These are phyloP conservation scores for Chlorella sp. DNA, from an alignment of 139 green algal genomes.

Conservation along the genomic window DNA sequence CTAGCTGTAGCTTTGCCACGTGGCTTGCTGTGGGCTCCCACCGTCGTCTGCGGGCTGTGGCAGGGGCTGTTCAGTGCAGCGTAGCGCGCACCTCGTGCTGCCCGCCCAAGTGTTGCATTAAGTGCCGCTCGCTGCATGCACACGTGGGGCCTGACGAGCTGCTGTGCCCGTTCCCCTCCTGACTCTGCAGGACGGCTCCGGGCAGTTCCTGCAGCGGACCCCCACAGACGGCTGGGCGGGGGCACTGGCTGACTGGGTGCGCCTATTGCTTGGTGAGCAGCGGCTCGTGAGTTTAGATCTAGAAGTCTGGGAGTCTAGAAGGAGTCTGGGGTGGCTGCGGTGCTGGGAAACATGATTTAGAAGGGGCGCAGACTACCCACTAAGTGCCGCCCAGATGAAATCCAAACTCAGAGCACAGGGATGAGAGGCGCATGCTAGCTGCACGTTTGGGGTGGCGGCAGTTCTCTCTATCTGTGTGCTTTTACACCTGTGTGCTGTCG, in stretches of 20 bases:
- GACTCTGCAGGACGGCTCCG: neutral
- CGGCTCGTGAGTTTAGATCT: no score
- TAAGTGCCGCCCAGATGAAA: neutral
- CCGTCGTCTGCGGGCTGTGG: no score
- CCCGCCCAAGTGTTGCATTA: neutral
- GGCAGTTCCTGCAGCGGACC: neutral
- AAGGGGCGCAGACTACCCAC: no score
- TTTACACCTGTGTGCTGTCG: no score
- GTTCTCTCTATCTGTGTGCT: no score
- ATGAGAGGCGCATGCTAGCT: no score
- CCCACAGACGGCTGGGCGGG: neutral
- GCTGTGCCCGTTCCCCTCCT: neutral
- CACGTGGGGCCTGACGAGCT: neutral
- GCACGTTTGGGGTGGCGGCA: no score
- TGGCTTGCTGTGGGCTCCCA: neutral
- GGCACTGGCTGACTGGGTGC: neutral
- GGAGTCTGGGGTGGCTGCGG: neutral
- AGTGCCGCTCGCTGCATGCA: neutral
- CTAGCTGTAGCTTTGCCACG: no score
- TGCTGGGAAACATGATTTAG: no score
- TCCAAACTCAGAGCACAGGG: neutral
- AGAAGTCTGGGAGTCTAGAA: no score
- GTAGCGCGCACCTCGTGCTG: neutral
- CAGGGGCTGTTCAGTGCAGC: neutral
- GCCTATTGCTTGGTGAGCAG: neutral